Evolutionary conservation across 208 protist species (phyloP).

Genomic region (Crithidia sp.): DNA sequence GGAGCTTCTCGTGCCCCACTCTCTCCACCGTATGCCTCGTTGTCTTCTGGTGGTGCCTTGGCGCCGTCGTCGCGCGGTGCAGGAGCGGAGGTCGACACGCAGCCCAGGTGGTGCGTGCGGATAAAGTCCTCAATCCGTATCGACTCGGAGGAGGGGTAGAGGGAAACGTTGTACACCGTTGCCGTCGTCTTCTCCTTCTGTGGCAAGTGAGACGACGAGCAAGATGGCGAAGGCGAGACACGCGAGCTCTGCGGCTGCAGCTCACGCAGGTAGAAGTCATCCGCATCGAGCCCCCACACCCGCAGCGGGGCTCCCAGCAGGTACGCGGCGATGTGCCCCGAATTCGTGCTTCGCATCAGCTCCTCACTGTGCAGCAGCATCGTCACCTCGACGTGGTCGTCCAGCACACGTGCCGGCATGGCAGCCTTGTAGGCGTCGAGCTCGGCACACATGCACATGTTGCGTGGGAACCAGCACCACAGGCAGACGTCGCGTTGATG

Average conservation of each 20-base stretch:
- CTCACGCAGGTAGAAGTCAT: slow-evolving; percentile 53
- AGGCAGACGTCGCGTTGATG: slow-evolving; percentile 55
- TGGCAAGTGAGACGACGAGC: too few relatives aligned
- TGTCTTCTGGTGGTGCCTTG: too few relatives aligned
- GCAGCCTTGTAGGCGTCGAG: slow-evolving; percentile 47
- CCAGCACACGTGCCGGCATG: slow-evolving; percentile 31
- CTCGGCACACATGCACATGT: slow-evolving; percentile 69
- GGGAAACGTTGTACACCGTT: slow-evolving; percentile 35
- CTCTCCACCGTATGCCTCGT: too few relatives aligned
- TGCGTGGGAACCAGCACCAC: slow-evolving; percentile 78
- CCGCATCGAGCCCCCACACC: slow-evolving; percentile 73
- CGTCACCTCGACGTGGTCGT: slow-evolving; percentile 48
- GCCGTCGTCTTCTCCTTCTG: background rate
- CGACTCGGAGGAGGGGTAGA: slow-evolving; percentile 49
- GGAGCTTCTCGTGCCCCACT: too few relatives aligned
- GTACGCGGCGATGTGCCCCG: slow-evolving; percentile 82
- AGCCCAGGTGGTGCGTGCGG: background rate
- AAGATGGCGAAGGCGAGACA: too few relatives aligned
- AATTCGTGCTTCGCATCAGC: slow-evolving; percentile 85
- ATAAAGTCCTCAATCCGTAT: slow-evolving; percentile 28
- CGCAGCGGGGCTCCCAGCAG: slow-evolving; percentile 67
- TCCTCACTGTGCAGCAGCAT: slow-evolving; percentile 84
- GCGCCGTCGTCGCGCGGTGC: too few relatives aligned
- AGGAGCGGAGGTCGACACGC: too few relatives aligned
- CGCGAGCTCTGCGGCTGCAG: slow-evolving; percentile 2